phyloP scores from a whole-genome alignment of 2,329 filamentous ascomycete genomes.

The Tricladium varicosporioides region DNA sequence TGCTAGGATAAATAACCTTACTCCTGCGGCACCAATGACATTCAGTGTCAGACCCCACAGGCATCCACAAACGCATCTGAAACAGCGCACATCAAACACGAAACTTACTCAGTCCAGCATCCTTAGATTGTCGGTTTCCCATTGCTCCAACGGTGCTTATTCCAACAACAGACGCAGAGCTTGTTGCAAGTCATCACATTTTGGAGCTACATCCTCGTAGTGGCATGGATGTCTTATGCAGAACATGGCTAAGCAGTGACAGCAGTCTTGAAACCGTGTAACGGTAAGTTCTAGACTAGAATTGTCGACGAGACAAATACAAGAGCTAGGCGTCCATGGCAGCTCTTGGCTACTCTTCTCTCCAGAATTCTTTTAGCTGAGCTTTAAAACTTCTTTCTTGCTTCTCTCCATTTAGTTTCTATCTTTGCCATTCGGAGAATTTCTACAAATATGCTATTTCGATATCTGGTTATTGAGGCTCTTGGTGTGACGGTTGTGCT shows the following conservation, averaged over 20 bases:
- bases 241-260: not conserved
- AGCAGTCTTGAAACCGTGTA: not conserved
- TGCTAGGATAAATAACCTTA: constrained; percentile 17
- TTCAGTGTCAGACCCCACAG: no score
- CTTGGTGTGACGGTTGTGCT: not conserved
- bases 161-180: not conserved
- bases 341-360: not conserved
- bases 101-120: not conserved
- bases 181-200: no score
- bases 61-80: not conserved
- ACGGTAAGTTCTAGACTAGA: not conserved
- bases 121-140: not conserved
- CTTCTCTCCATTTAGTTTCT: no score
- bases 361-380: not conserved
- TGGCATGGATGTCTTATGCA: not conserved
- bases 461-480: not conserved
- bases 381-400: no score
- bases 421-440: not conserved
- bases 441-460: not conserved
- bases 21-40: no score
- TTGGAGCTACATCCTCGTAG: not conserved
- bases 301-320: no score
- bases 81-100: not conserved
- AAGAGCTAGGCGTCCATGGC: no score
- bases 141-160: not conserved